Evolutionary conservation across 495 filamentous ascomycete species (phyloP).

Genomic region (Xylona heveae): DNA sequence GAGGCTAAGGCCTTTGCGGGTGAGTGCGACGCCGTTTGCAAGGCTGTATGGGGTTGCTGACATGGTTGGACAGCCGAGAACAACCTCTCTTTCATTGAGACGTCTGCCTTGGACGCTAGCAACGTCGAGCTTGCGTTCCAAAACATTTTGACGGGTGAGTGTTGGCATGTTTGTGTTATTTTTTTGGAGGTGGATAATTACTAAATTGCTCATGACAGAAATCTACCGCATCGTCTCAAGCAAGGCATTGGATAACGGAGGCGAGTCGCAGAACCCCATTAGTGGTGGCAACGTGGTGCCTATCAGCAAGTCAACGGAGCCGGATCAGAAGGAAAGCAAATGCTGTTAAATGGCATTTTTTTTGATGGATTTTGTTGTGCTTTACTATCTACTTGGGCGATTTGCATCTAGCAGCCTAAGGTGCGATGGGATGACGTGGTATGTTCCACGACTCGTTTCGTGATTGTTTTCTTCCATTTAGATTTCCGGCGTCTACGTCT

Average conservation of each 20-base stretch:
- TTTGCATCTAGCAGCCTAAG: too few species aligned
- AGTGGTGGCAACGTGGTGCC: conserved; percentile 50
- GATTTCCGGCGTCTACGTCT: too few species aligned
- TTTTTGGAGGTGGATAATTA: neutral
- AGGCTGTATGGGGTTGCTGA: neutral
- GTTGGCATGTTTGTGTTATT: too few species aligned
- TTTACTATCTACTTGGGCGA: too few species aligned
- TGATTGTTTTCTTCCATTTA: too few species aligned
- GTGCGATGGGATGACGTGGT: too few species aligned
- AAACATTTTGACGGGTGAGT: conserved; percentile 94
- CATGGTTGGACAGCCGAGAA: conserved; percentile 48
- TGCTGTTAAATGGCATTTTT: conserved; percentile 94
- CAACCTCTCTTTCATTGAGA: conserved; percentile 96
- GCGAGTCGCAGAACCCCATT: conserved; percentile 50
- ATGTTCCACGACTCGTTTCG: too few species aligned
- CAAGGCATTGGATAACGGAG: conserved; percentile 82
- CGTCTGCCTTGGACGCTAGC: conserved; percentile 93
- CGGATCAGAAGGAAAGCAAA: conserved; percentile 55
- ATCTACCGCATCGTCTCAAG: conserved; percentile 98
- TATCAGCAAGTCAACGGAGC: conserved; percentile 60
- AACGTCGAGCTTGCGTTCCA: conserved; percentile 99
- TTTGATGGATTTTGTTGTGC: too few species aligned
- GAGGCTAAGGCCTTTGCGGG: conserved; percentile 97
- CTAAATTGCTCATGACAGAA: conserved; percentile 34
- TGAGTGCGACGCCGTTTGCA: conserved; percentile 22